A percentile compares a stretch with the other conserved stretches of the same genome.
These are phyloP conservation scores for Tieghemostelium lacteum DNA, from an alignment of 78 protist genomes.

Conservation along the genomic window DNA sequence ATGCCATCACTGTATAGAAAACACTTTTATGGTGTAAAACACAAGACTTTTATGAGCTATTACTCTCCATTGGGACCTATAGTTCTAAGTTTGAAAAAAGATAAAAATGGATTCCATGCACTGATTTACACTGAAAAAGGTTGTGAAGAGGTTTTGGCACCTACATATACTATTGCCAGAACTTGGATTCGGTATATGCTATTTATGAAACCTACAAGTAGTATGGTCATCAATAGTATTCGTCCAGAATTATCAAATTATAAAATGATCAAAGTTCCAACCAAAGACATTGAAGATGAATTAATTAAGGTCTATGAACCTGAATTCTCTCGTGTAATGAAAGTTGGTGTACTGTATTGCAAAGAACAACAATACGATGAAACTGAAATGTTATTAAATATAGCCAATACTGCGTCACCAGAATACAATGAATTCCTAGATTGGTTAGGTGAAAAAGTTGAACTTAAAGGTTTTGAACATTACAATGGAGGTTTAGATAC, in stretches of 20 bases:
- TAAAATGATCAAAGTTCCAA: not conserved
- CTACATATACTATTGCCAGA: constrained; percentile 20
- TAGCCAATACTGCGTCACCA: constrained; percentile 11
- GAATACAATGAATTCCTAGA: constrained; percentile 68
- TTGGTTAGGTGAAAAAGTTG: constrained; percentile 72
- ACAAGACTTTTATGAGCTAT: constrained; percentile 39
- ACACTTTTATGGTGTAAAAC: constrained; percentile 49
- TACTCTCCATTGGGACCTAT: constrained; percentile 57
- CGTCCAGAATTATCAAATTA: constrained; percentile 37
- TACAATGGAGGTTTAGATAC: constrained; percentile 85
- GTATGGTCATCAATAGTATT: not conserved
- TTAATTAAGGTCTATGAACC: constrained; percentile 57
- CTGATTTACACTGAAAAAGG: constrained; percentile 57
- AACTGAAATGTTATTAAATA: constrained; percentile 25
- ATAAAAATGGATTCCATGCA: constrained; percentile 13
- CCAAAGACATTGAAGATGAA: constrained; percentile 29
- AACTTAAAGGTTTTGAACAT: constrained; percentile 52
- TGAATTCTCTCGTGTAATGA: constrained; percentile 55
- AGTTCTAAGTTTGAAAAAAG: not conserved
- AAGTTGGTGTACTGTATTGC: constrained; percentile 69
- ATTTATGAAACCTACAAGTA: not conserved
- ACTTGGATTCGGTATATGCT: constrained; percentile 2
- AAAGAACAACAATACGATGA: constrained; percentile 57
- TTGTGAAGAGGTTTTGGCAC: constrained; percentile 23
- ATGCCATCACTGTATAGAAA: constrained; percentile 55